phyloP scores from a whole-genome alignment of 1,284 basidiomycete species.

The Fomitopsis schrenkii region DNA sequence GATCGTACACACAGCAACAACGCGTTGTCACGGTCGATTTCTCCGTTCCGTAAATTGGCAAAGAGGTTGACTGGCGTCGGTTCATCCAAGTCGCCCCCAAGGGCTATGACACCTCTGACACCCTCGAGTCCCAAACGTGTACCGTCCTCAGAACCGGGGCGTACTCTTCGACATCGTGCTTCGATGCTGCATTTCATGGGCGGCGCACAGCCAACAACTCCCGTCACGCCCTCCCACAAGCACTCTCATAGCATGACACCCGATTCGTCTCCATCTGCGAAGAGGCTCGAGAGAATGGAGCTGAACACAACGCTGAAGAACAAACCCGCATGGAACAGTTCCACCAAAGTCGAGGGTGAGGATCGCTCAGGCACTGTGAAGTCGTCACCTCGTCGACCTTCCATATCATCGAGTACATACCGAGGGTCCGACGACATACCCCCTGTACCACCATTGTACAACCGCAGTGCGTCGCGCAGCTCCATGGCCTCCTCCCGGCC shows the following conservation, averaged over 20 bases:
- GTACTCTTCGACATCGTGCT: conserved; percentile 49
- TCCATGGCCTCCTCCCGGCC: conserved; percentile 76
- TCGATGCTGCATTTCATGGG: conserved; percentile 54
- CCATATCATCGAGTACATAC: conserved; percentile 27
- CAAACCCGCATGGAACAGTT: conserved; percentile 66
- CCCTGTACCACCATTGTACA: conserved; percentile 43
- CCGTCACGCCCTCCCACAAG: conserved; percentile 58
- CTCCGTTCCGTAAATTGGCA: conserved; percentile 73
- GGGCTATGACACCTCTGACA: conserved; percentile 41
- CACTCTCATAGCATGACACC: conserved; percentile 67
- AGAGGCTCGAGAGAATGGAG: conserved; percentile 25
- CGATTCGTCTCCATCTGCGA: conserved; percentile 50
- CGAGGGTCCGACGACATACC: conserved; percentile 37
- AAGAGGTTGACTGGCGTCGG: conserved; percentile 51
- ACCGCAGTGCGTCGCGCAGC: conserved; percentile 64
- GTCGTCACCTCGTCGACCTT: conserved; percentile 34
- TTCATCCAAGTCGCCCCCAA: conserved; percentile 35
- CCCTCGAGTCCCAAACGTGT: conserved; percentile 39
- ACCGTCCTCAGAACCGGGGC: conserved; percentile 53
- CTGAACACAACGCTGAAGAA: conserved; percentile 38
- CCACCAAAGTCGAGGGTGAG: conserved; percentile 62
- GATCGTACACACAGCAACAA: conserved; percentile 44
- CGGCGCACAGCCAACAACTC: conserved; percentile 34
- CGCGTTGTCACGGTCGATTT: conserved; percentile 67
- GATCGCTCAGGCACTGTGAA: conserved; percentile 45